Evolutionary conservation across 2,329 filamentous ascomycete genomes (phyloP), one percentile per base, ranked within the genome.

Genomic region (Apiospora pterosperma): DNA sequence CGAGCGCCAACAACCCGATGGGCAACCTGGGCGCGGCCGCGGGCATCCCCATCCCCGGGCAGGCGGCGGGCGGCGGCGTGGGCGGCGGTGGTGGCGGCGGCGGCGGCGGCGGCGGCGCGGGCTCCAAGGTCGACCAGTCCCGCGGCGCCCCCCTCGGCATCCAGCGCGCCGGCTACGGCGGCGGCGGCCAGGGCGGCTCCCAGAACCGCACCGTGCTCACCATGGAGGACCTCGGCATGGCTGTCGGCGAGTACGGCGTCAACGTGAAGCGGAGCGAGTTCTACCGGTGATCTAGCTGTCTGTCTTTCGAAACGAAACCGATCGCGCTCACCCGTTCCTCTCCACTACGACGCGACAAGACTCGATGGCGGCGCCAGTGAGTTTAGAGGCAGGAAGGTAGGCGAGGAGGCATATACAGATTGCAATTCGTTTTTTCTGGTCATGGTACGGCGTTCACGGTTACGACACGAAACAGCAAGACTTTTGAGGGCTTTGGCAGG

Each of bases 141-240:
- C 85, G 81, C 66, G 81, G 79, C 68, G 85, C 87, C 2, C 85
- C 89, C 75, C 80, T 91, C 69, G 93, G 89, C 3, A 90, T 92
- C 67, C 91, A 94, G 80, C 82, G 92, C 61, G 88, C 91, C 28
- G 92, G 92, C 0, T 95, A 90, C 74, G 93, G 92, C 19, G 96
- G 95, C 68, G 95, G 95, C 70, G 94, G 94, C 0, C 92, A 93
- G 73, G 93, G 94, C 34, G 92, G 92, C 1, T 92, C 89, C 63
- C 92, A 96, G 80, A 97, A 96, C 68, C 86, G 93, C 68, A 97
- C 96, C 21, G 95, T 99, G 63, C 83, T 99, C 67, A 98, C 96
- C 0, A 98, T 99, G 96, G 96, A 99, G 80, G 96, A 99, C 77
- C 78, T 99, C 72, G 96, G 96, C 19, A 98, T 98, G 93, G 96